A percentile compares a stretch with the other conserved stretches of the same genome.
These are phyloP conservation scores for Dendrocalamus latiflorus DNA, from an alignment of 202 grass and related monocot species.

Conservation along the genomic window DNA sequence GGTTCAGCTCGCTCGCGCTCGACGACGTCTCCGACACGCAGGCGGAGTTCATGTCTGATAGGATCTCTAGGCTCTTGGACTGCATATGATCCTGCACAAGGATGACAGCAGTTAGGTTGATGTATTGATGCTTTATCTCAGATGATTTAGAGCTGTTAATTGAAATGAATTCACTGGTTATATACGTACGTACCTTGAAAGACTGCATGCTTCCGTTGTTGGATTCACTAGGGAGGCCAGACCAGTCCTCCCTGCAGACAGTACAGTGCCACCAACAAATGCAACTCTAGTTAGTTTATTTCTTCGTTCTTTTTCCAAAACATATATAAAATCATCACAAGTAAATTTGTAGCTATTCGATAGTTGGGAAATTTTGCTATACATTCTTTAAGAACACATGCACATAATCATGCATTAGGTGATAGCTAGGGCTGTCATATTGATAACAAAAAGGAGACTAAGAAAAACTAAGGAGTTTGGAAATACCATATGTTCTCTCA, in stretches of 20 bases:
- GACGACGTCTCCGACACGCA: conserved; percentile 54
- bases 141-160: neutral
- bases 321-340: neutral
- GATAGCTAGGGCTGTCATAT: neutral
- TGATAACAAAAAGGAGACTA: neutral
- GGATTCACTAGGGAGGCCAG: conserved; percentile 37
- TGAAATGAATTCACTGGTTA: neutral
- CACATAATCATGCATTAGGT: neutral
- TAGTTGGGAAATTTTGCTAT: neutral
- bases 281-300: neutral
- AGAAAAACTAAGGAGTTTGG: neutral
- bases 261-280: neutral
- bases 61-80: conserved; percentile 60
- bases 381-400: neutral
- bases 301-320: neutral
- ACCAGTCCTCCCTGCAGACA: conserved; percentile 42
- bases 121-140: neutral
- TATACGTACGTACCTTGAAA: conserved; percentile 40
- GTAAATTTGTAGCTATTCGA: neutral
- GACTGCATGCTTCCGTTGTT: conserved; percentile 47
- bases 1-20: conserved; percentile 47
- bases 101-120: neutral
- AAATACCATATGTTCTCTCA: neutral
- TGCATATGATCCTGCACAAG: conserved; percentile 34
- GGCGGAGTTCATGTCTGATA: conserved; percentile 66